Percentiles rank a stretch among this genome's conserved stretches.
phyloP scores from a whole-genome alignment of 495 filamentous ascomycete species.

The Aspergillus steynii region DNA sequence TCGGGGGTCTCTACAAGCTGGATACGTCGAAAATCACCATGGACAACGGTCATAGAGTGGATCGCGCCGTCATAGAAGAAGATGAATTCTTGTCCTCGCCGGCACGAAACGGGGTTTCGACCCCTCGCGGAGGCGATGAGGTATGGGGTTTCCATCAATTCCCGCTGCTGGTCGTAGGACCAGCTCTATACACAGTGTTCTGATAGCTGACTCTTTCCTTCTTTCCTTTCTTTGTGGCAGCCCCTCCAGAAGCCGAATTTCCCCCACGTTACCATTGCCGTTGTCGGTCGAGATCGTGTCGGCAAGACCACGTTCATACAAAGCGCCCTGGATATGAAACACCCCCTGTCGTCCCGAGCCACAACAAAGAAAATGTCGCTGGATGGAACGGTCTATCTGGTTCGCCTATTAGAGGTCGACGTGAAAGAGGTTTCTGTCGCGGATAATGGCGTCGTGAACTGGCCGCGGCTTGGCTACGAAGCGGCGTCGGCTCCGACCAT shows the following conservation, averaged over 20 bases:
- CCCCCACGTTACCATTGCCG: slow-evolving; percentile 74
- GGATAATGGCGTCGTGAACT: slow-evolving; percentile 63
- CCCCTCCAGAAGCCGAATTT: slow-evolving; percentile 28
- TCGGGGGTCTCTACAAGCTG: slow-evolving; percentile 30
- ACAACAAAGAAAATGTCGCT: slow-evolving; percentile 71
- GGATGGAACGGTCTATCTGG: slow-evolving; percentile 72
- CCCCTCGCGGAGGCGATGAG: slow-evolving; percentile 26
- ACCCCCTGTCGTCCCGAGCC: slow-evolving; percentile 54
- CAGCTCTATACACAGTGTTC: neutral
- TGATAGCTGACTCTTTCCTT: slow-evolving; percentile 14
- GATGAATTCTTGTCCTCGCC: slow-evolving; percentile 26
- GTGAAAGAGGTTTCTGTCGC: slow-evolving; percentile 37
- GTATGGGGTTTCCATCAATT: slow-evolving; percentile 18
- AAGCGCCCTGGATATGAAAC: slow-evolving; percentile 69
- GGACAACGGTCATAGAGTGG: slow-evolving; percentile 24
- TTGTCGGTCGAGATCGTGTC: slow-evolving; percentile 76
- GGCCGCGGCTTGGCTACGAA: slow-evolving; percentile 73
- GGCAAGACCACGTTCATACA: slow-evolving; percentile 93
- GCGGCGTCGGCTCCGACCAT: slow-evolving; percentile 60
- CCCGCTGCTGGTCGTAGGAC: neutral
- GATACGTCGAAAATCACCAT: slow-evolving; percentile 24
- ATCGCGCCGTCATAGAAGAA: slow-evolving; percentile 35
- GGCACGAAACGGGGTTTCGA: slow-evolving; percentile 16
- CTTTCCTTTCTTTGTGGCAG: slow-evolving; percentile 25
- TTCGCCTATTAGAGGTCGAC: slow-evolving; percentile 79